Conservation (phyloP, 371 early-diverging fungal genomes). For the Rhizopus microsporus region DNA sequence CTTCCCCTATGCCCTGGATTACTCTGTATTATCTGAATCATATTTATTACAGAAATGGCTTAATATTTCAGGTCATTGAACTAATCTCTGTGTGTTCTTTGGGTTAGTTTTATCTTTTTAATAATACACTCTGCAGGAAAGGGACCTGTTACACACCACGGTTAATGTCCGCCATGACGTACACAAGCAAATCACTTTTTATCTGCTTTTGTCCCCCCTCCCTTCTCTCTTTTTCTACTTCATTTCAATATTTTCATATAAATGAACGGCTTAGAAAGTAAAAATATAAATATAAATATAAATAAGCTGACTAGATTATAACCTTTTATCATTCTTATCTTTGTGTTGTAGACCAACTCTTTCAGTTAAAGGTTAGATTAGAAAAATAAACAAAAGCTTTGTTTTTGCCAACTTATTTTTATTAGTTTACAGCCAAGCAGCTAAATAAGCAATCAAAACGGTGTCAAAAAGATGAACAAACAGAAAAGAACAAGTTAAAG, state of each 20-base stretch:
- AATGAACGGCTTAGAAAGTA: constrained; percentile 37
- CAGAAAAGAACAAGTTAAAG: constrained; percentile 85
- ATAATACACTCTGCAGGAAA: background rate
- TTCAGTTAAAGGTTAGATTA: constrained; percentile 66
- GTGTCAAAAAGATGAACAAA: constrained; percentile 81
- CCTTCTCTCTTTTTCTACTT: constrained; percentile 4
- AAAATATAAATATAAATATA: background rate
- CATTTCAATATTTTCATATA: background rate
- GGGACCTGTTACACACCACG: background rate
- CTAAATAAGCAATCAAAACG: constrained; percentile 84
- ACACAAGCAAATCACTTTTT: background rate
- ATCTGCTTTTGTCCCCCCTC: background rate
- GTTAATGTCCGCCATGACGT: background rate
- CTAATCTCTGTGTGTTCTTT: too few relatives aligned
- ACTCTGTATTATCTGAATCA: too few relatives aligned
- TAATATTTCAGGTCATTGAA: too few relatives aligned
- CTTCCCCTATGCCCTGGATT: too few relatives aligned
- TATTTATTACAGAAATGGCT: too few relatives aligned
- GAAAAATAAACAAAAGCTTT: constrained; percentile 6
- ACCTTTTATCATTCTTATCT: constrained; percentile 1
- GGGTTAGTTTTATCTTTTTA: background rate
- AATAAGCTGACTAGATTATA: background rate
- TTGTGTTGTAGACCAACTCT: constrained; percentile 56
- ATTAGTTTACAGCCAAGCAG: constrained; percentile 90
- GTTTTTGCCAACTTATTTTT: constrained; percentile 1